Evolutionary conservation across 108 stramenopile species (phyloP), one percentile per base, ranked within the genome.

Genomic region (Fragilariopsis cylindrus): DNA sequence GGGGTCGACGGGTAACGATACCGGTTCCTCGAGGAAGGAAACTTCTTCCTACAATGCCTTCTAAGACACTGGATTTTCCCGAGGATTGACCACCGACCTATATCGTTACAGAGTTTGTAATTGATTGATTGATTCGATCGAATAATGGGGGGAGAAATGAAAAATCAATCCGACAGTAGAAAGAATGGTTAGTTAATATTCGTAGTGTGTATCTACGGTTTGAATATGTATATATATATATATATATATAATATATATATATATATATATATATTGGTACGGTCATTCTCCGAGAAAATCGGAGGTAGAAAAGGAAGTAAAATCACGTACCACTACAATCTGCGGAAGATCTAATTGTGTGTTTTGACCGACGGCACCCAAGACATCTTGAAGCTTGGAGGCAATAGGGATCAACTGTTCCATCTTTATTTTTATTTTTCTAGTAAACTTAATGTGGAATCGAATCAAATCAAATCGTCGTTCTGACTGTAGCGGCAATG

Each of bases 381-480:
- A 91, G 58, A 98, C 98, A 77, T 99, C 99, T 85, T 99, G 98
- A 3, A 98, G 88, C 77, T 98, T 98, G 78, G 97, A 97, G 39
- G 97, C 96, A n/a, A 98, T 93, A 9, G 98, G 99, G 71, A 99
- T 98, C 18, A 98, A 85, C 66, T 97, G 90, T 72, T 98, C 97
- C 99, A 99, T 99, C 49, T n/a, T 78, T 21, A 16, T 43, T 60
- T 44, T 71, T 62, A 43, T 6, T 63, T 2, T 30, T 30, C 30
- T 30, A 30, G 21, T 1, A 21, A 30, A 30, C 30, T 30, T 30
- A 30, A 30, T 30, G 30, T 30, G 30, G 30, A 30, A 30, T 30
- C 30, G 30, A 30, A 30, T 30, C 30, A 30, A 30, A 30, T 30
- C 30, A 30, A 30, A 30, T 30, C 30, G 30, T 30, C 30, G 30